phyloP scores from a whole-genome alignment of 1,284 basidiomycete genomes.

The Rugosomyces carneus region DNA sequence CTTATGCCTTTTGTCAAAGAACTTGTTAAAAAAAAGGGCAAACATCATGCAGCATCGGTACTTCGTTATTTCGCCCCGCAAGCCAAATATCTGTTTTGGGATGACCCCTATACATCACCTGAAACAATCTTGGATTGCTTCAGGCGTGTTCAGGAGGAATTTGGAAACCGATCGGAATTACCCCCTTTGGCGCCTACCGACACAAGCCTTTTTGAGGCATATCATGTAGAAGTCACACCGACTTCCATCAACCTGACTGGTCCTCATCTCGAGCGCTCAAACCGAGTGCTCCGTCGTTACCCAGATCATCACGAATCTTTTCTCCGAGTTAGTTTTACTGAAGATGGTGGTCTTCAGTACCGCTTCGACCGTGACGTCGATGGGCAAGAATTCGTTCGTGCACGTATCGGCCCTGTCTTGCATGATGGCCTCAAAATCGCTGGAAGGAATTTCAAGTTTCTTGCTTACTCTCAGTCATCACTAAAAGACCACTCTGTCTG shows the following conservation, averaged over 20 bases:
- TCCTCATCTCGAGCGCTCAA: constrained; percentile 59
- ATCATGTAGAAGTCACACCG: constrained; percentile 55
- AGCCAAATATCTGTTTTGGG: constrained; percentile 26
- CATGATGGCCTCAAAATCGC: constrained; percentile 41
- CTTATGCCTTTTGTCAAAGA: constrained; percentile 33
- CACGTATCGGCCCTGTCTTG: constrained; percentile 38
- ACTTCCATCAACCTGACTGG: constrained; percentile 54
- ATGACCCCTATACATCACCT: constrained; percentile 21
- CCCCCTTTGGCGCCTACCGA: constrained; percentile 24
- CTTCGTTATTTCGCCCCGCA: constrained; percentile 39
- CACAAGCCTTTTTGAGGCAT: constrained; percentile 44
- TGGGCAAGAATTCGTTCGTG: constrained; percentile 36
- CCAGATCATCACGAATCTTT: constrained; percentile 46
- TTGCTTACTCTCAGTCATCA: constrained; percentile 53
- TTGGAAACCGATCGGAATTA: constrained; percentile 18
- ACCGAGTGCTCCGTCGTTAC: constrained; percentile 55
- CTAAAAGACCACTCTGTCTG: constrained; percentile 45
- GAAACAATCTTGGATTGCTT: constrained; percentile 33
- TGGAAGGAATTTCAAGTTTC: constrained; percentile 46
- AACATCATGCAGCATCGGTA: constrained; percentile 31
- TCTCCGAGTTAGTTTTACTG: constrained; percentile 57
- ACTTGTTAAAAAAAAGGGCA: constrained; percentile 26
- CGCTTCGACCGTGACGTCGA: constrained; percentile 49
- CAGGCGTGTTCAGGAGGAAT: constrained; percentile 24
- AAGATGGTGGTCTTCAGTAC: constrained; percentile 46